Conservation (phyloP, 768 basidiomycete genomes). For the Coprinopsis strossmayeri region DNA sequence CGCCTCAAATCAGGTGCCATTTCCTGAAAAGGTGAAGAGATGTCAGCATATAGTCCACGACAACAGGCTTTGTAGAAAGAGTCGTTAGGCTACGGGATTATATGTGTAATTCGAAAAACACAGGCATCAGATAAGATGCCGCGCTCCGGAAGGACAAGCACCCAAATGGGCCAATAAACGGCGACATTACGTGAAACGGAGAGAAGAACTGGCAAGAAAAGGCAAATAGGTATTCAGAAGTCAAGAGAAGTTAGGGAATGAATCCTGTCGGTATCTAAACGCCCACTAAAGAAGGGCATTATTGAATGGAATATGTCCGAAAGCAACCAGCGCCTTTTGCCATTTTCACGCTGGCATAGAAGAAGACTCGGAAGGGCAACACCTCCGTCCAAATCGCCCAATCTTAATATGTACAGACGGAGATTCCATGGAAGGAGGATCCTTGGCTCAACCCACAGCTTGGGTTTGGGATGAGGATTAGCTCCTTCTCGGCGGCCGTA, state of each 20-base stretch:
- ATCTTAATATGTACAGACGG: neutral
- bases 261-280: neutral
- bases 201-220: neutral
- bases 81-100: no score
- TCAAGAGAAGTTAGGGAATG: neutral
- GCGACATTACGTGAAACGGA: neutral
- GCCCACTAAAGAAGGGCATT: neutral
- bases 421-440: neutral
- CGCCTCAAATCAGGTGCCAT: conserved; percentile 61
- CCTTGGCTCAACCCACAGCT: no score
- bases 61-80: no score
- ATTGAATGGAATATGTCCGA: no score
- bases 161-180: neutral
- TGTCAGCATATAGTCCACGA: no score
- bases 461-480: no score
- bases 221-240: neutral
- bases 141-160: neutral
- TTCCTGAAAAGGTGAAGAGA: conserved; percentile 28
- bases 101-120: no score
- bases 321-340: neutral
- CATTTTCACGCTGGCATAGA: neutral
- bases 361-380: neutral
- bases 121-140: neutral
- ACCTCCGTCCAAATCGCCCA: neutral
- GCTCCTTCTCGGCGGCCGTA: no score